Conservation (phyloP, 1,284 basidiomycete genomes). For the Irpex rosettiformis region DNA sequence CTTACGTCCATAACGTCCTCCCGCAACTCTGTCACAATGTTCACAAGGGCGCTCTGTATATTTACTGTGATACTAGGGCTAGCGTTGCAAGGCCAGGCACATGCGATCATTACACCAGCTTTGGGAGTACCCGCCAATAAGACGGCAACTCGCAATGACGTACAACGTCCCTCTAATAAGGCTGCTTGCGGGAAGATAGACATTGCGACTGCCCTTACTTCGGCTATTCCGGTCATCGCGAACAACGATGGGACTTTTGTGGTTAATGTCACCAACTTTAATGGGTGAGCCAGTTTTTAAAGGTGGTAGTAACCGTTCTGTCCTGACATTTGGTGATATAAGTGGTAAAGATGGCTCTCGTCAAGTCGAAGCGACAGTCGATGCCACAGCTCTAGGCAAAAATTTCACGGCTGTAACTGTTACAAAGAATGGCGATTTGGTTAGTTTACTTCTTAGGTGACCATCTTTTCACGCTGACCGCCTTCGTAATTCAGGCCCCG, state of each 20-base stretch:
- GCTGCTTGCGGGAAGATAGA: conserved; percentile 43
- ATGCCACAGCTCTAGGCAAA: conserved; percentile 35
- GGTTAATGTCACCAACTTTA: conserved; percentile 46
- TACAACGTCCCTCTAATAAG: conserved; percentile 38
- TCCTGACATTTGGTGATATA: background rate
- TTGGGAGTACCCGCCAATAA: conserved; percentile 20
- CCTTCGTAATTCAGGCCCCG: conserved; percentile 23
- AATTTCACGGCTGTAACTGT: conserved; percentile 34
- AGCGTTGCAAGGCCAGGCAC: conserved; percentile 31
- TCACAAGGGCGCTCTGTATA: background rate
- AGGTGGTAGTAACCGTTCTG: background rate
- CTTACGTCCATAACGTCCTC: background rate
- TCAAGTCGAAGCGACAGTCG: conserved; percentile 35
- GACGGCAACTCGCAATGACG: conserved; percentile 38
- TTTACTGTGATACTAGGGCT: conserved; percentile 11
- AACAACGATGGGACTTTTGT: conserved; percentile 39
- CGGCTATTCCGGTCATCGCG: conserved; percentile 37
- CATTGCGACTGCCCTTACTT: conserved; percentile 37
- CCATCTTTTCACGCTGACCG: background rate
- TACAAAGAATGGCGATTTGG: conserved; percentile 35
- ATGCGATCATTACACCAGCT: conserved; percentile 42
- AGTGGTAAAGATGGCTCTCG: conserved; percentile 49
- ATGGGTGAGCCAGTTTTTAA: conserved; percentile 31
- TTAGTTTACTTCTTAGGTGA: conserved; percentile 14
- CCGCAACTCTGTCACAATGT: background rate